Conservation (phyloP, 495 filamentous ascomycete genomes). For the Podospora comata region DNA sequence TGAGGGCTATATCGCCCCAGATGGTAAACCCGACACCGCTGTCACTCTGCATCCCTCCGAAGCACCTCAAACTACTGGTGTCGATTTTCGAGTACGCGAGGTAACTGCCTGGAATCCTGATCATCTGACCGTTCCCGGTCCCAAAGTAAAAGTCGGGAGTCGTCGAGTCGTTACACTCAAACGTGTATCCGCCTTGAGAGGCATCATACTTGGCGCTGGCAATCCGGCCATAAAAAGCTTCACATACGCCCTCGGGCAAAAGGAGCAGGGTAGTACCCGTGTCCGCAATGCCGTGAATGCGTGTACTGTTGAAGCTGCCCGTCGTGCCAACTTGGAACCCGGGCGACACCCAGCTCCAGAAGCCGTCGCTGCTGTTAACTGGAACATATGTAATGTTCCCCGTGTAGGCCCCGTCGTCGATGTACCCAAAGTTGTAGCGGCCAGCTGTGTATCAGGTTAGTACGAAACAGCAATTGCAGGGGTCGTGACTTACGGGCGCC, state of each 20-base stretch:
- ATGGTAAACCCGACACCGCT: constrained; percentile 63
- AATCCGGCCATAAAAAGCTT: constrained; percentile 62
- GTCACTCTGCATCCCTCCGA: constrained; percentile 63
- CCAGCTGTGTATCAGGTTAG: constrained; percentile 46
- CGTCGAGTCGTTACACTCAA: constrained; percentile 57
- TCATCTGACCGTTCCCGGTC: constrained; percentile 44
- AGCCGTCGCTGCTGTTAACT: constrained; percentile 61
- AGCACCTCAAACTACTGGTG: constrained; percentile 46
- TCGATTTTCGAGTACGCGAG: constrained; percentile 51
- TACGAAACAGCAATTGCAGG: not conserved
- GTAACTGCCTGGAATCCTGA: constrained; percentile 54
- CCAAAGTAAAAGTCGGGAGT: constrained; percentile 62
- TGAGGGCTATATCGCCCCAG: constrained; percentile 75
- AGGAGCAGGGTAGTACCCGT: constrained; percentile 74
- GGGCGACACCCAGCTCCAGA: constrained; percentile 65
- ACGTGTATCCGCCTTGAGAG: constrained; percentile 60
- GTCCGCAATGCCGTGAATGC: constrained; percentile 56
- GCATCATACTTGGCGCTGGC: constrained; percentile 46
- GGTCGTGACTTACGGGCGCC: constrained; percentile 36
- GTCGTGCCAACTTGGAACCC: constrained; percentile 59
- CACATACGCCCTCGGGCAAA: constrained; percentile 54
- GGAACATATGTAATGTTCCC: constrained; percentile 59
- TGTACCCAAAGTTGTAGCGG: constrained; percentile 71
- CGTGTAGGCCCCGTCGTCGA: constrained; percentile 61
- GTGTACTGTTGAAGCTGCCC: constrained; percentile 30